Base-by-base conservation (phyloP, 2,329 filamentous ascomycete species). In the Calonectria pteridis region DNA sequence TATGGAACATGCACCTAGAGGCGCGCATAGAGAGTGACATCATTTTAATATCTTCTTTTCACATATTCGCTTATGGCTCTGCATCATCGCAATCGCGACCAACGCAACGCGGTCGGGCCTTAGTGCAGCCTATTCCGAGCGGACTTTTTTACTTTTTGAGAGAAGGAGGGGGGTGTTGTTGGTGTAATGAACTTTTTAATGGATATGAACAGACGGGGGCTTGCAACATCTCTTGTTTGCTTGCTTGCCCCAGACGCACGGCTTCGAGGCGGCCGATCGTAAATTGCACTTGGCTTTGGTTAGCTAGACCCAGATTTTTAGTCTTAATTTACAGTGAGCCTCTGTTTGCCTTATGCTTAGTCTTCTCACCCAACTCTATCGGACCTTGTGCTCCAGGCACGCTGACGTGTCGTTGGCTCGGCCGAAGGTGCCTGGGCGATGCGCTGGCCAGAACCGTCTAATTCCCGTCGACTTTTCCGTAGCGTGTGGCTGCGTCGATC, bases 1-100 rank as follows among this genome's bases (percentile, higher is more conserved):
- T 84, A 80, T 68, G 84, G 83, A n/a, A 76, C 74, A 28, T 84
- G 83, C 66, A 75, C 10, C 33, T 69, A 46, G 46, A 29, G 49
- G 49, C 28, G 16, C 13, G 31, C 16, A 55, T 55, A 6, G 20
- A 6, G 20, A 20, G 33, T 26, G 23, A 10, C 23, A 10, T 28
- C 7, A 40, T 23, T 59, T 40, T 55, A 28, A 26, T 43, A 40
- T 62, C 33, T 40, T 62, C 55, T 28, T 62, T 59, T 37, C 35
- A 40, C 35, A 62, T 62, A 62, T 40, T 62, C 35, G 14, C 14
- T 14, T 18, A 28, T 13, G 14, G 37, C 33, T 40, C 26, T 59
- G 26, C 9, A 26, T 59, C n/a, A n/a, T 11, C 13, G 23, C 14
- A 13, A n/a, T 59, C 53, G 16, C 20, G 31, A 20, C 5, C 5